Evolutionary conservation across 75 land plant genomes (phyloP), one percentile per base, ranked within the genome.

Genomic region (Sequoiadendron giganteum): DNA sequence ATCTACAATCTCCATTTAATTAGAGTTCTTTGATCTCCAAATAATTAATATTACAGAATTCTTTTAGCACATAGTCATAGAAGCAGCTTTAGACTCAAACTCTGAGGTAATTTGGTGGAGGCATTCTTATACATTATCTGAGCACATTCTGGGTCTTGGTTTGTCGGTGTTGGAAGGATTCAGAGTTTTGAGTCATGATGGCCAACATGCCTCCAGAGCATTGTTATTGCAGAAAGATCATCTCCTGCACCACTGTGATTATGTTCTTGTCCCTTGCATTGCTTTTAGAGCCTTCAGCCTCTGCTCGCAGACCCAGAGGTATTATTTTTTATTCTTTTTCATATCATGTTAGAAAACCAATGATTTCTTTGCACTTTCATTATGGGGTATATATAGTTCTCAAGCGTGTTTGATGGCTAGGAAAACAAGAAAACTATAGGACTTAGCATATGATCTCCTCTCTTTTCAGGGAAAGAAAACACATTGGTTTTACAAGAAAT

Each of bases 181-280:
- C 30, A 47, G 54, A 82, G n/a, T 10, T 39, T 42, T 45, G 10
- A 47, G 38, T 75, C 38, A 82, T 2, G 54, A 82, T 82, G 84
- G 84, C 84, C 84, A 82, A 13, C 84, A 82, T 40, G 54, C 84
- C 52, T 28, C 30, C 49, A 82, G 49, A 82, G 30, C 84, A 28
- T 45, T 82, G 84, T n/a, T 13, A 11, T 13, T 45, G 84, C 49
- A 47, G n/a, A 45, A 82, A 47, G 30, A 45, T 82, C 84, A 82
- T 47, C 5, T 82, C 84, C 84, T 82, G 84, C 52, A 82, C 84
- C 52, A 82, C 84, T 82, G 34, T 82, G 30, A 82, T 82, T 13
- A 21, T 82, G 30, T n/a, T 82, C 49, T 82, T 82, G 49, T 82
- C 32, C 30, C 48, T 82, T 28, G 84, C 84, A 82, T n/a, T n/a